A percentile compares a stretch with the other conserved stretches of the same genome.
These are phyloP conservation scores for Brassica cretica DNA, from an alignment of 345 rosid species.

Conservation along the genomic window DNA sequence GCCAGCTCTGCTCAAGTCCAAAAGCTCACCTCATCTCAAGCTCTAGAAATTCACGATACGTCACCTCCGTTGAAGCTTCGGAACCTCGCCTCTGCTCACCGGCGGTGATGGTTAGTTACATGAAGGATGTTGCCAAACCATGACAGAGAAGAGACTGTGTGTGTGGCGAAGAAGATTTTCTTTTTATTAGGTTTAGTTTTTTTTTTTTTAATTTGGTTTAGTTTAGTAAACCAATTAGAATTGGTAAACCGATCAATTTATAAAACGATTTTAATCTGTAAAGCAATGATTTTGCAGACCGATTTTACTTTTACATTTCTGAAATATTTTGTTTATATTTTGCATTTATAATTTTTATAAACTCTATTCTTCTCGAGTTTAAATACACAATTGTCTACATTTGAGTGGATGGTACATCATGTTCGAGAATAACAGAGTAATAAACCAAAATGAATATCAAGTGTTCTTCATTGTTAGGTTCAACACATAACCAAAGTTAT, in stretches of 20 bases:
- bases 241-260: neutral
- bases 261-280: neutral
- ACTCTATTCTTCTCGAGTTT: neutral
- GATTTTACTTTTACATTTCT: neutral
- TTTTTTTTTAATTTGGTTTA: neutral
- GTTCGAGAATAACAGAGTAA: no score
- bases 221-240: neutral
- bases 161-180: neutral
- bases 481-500: no score
- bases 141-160: neutral
- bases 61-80: neutral
- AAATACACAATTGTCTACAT: no score
- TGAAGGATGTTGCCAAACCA: neutral
- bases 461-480: no score
- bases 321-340: no score
- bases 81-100: neutral
- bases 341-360: neutral
- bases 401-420: no score
- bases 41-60: neutral
- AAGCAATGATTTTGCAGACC: neutral
- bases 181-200: neutral
- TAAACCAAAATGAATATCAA: no score
- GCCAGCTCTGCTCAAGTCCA: neutral
- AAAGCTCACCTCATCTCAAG: neutral
- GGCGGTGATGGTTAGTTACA: neutral